Base-by-base conservation (phyloP, 1,284 basidiomycete genomes). In the Athelia sp. region DNA sequence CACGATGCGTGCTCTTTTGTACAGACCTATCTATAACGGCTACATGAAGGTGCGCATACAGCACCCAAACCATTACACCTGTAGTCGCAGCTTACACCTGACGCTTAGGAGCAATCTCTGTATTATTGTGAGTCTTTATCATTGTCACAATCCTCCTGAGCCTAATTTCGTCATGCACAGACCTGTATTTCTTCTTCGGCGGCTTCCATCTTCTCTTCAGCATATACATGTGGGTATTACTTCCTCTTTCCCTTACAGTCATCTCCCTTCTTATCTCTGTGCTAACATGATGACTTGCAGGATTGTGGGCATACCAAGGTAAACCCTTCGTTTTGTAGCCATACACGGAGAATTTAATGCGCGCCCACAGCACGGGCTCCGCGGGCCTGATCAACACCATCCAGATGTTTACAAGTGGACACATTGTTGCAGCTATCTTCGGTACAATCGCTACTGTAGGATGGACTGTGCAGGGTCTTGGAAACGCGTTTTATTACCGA, bases 341-440 rank as follows among this genome's bases (percentile, higher is more conserved):
- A 34, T n/a, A 11, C 14, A 13, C 21, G 11, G 13, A 10, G 40
- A 43, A 10, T 31, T 43, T 44, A 18, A 40, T 22, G 36, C 63
- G 67, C 10, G 62, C 67, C 54, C 65, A 61, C 15, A 88, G 90
- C 52, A 97, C 95, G 38, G 96, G 96, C 22, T 92, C 91, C 35
- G 93, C 92, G 11, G 96, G 97, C n/a, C 75, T 99, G 43, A 91
- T 98, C 62, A 91, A 93, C 67, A 96, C 87, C 29, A 90, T 97
- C 57, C 74, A 83, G 54, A 83, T 85, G 73, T 91, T 83, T 63
- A 73, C 76, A n/a, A 62, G 68, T 42, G 73, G 77, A 44, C 71
- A 75, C 32, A 74, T 90, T 67, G 81, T 82, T 19, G 86, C 92
- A 17, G 93, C 82, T 46, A 75, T 94, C 46, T 75, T 98, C 47